Percentiles rank a stretch among this genome's conserved stretches.
Conservation (phyloP, 805 yeast species). For the Zygosaccharomyces siamensis region DNA sequence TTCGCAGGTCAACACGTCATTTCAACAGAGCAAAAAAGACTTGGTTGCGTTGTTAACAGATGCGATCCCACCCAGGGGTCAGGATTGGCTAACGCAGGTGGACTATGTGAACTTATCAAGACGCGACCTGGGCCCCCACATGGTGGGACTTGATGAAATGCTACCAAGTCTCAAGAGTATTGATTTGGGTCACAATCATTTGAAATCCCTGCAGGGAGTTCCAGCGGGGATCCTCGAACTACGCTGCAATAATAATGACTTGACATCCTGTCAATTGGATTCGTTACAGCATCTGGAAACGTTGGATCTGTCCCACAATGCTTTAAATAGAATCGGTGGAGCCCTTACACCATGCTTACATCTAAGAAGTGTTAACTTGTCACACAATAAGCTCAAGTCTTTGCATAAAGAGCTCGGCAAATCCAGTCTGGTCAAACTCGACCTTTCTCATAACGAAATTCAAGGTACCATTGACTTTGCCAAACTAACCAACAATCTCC, state of each 20-base stretch:
- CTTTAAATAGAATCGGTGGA: slow-evolving; percentile 14
- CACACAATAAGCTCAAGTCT: slow-evolving; percentile 21
- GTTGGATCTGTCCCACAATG: slow-evolving; percentile 22
- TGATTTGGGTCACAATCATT: slow-evolving; percentile 20
- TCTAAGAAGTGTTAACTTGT: slow-evolving; percentile 21
- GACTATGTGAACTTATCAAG: slow-evolving; percentile 12
- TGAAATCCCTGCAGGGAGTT: slow-evolving; percentile 20
- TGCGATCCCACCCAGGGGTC: slow-evolving; percentile 10
- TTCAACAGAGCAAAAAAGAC: slow-evolving; percentile 21
- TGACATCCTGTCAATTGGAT: slow-evolving; percentile 17
- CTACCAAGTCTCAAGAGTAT: slow-evolving; percentile 23
- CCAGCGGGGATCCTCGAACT: slow-evolving; percentile 17
- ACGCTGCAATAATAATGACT: slow-evolving; percentile 17
- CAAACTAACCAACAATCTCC: slow-evolving; percentile 12
- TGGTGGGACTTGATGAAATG: slow-evolving; percentile 22
- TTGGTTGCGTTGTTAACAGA: slow-evolving; percentile 25
- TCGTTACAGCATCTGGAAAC: slow-evolving; percentile 21
- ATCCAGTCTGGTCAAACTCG: slow-evolving; percentile 17
- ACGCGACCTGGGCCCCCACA: slow-evolving; percentile 11
- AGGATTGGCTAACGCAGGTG: slow-evolving; percentile 11
- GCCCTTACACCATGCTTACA: slow-evolving; percentile 16
- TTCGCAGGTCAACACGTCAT: slow-evolving; percentile 23
- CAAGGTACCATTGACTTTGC: slow-evolving; percentile 26
- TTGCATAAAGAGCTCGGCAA: slow-evolving; percentile 19
- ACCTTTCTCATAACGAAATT: slow-evolving; percentile 23